Evolutionary conservation across 2,329 filamentous ascomycete genomes (phyloP).

Genomic region (Phialocephala subalpina): DNA sequence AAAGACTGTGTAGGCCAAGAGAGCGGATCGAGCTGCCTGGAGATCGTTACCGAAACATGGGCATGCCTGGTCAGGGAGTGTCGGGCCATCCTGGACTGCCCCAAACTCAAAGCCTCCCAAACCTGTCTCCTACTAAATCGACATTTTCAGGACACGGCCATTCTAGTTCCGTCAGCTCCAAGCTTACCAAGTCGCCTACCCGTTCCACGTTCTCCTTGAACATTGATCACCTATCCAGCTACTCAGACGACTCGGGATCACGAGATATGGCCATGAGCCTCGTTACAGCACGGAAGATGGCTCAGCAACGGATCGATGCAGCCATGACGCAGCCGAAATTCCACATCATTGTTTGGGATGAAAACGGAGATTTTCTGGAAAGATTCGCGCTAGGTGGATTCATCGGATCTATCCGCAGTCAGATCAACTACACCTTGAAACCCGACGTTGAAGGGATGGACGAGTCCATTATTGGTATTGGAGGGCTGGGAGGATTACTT

Average conservation of each 20-base stretch:
- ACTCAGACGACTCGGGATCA: conserved; percentile 16
- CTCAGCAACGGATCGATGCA: conserved; percentile 70
- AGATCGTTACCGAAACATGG: conserved; percentile 38
- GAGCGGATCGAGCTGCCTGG: conserved; percentile 39
- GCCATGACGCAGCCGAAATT: conserved; percentile 63
- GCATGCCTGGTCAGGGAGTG: conserved; percentile 32
- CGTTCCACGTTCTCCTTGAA: conserved; percentile 33
- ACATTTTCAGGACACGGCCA: conserved; percentile 29
- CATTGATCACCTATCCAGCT: conserved; percentile 21
- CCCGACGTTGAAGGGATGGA: conserved; percentile 59
- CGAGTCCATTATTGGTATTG: conserved; percentile 64
- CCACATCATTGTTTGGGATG: conserved; percentile 61
- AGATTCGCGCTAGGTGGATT: conserved; percentile 66
- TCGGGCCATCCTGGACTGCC: conserved; percentile 19
- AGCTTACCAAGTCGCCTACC: conserved; percentile 28
- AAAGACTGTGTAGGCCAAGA: conserved; percentile 65
- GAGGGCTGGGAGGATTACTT: conserved; percentile 60
- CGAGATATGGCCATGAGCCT: conserved; percentile 48
- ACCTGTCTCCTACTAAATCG: conserved; percentile 22
- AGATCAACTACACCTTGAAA: conserved; percentile 66
- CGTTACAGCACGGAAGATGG: conserved; percentile 64
- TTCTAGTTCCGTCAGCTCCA: conserved; percentile 24
- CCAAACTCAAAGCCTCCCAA: conserved; percentile 31
- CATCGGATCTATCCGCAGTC: conserved; percentile 65
- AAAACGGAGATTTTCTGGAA: conserved; percentile 57